Evolutionary conservation across 225 moss, liverwort and hornwort genomes (phyloP), one percentile per base, ranked within the genome.

Genomic region (Takakia lepidozioides): DNA sequence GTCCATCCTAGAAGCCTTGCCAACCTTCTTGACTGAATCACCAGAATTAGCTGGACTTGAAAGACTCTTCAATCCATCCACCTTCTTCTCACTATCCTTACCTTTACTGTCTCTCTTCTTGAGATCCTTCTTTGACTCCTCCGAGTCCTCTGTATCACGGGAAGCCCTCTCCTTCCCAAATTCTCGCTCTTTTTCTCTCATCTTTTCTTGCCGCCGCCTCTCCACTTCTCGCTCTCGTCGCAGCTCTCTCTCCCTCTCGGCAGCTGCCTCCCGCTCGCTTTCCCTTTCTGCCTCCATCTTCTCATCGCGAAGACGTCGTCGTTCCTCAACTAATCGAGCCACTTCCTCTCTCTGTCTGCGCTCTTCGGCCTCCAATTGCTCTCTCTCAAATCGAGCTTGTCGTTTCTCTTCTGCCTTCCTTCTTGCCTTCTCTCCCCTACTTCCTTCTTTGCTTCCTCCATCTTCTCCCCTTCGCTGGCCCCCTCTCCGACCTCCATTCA

Each of bases 341-440:
- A 87, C 87, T 64, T 87, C 87, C 69, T 87, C 87, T 27, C 87
- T 70, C 60, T 87, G 87, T 57, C 87, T 65, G 49, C 72, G 63
- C 62, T 87, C 87, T 40, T 87, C 87, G 22, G 80, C 87, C 59
- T 87, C 87, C 29, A 87, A 71, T 52, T 87, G 80, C 57, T 84
- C 87, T 51, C 74, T 71, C 57, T 83, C 77, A 44, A 84, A 46
- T 55, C 87, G 70, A 14, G 83, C 87, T 50, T 84, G 74, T 45
- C 83, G 64, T 71, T 87, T 87, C 65, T 84, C 87, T 55, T 87
- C 83, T 6, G 87, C 87, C 60, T 84, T 87, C 28, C 87, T 64
- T 27, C 87, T 67, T 14, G 80, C 81, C 49, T 87, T 87, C 45
- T 87, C 87, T 5, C 83, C 72, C 67, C 83, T 80, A 44, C 72